Evolutionary conservation across 2,329 filamentous ascomycete genomes (phyloP), one percentile per base, ranked within the genome.

Genomic region (Alternaria gansuensis): DNA sequence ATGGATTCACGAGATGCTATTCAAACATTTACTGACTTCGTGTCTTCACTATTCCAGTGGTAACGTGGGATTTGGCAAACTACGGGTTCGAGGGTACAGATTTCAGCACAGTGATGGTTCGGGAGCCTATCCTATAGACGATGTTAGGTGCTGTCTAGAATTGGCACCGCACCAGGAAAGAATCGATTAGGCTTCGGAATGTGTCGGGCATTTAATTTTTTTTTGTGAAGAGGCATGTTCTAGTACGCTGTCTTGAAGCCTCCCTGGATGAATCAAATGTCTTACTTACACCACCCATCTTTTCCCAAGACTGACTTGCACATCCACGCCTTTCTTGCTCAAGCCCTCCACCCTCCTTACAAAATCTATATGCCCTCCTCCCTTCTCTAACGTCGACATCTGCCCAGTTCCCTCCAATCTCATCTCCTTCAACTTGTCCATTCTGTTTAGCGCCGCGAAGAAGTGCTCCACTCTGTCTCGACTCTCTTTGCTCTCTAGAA

Each of bases 51-150:
- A 13, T 34, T 36, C 17, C 21, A 37, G 67, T 69, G 11, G 54
- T 64, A 23, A 44, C 50, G 3, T 76, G 71, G 21, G 70, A 76
- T 40, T 23, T 76, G 33, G 48, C 51, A 0, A 71, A 73, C 33
- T 77, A 75, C 34, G 75, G 74, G 2, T 37, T 60, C 0, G 55
- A 72, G 41, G 74, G 74, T 1, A 60, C 48, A 6, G 73, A 77
- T 10, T 50, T 26, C 11, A 74, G 66, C 45, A 74, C 71, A 3
- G 54, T 64, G 9, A 76, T 77, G 75, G 66, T 76, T 17, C 65
- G 74, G n/a, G 63, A 69, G 17, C 64, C 66, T 17, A 21, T 31
- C 13, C 11, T 28, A 14, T 45, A 51, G 28, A 37, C 28, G 3
- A 40, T 34, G 37, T 58, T 26, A 36, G 23, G 37, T n/a, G 21